These are phyloP conservation scores for Beauveria australis DNA, from an alignment of 2,329 filamentous ascomycete species.

Conservation along the genomic window DNA sequence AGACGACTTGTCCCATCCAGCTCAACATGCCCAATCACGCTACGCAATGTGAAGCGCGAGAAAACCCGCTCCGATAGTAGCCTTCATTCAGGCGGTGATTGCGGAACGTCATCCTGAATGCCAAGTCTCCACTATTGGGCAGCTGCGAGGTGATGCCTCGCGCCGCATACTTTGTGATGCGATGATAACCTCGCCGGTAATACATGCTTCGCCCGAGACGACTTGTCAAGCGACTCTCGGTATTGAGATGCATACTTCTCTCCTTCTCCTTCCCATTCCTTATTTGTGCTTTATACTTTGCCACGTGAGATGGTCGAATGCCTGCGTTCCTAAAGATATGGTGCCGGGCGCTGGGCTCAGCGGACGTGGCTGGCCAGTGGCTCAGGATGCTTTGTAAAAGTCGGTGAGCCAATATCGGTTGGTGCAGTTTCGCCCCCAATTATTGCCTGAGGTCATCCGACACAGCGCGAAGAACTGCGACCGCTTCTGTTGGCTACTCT, in stretches of 20 bases:
- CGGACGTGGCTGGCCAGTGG: neutral
- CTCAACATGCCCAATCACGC: neutral
- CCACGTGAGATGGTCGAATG: slow-evolving; percentile 1
- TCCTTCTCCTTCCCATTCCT: neutral
- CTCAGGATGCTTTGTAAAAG: neutral
- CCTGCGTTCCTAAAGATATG: neutral
- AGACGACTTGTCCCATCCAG: neutral
- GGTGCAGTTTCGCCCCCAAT: neutral
- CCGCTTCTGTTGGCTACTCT: neutral
- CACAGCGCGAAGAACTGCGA: neutral
- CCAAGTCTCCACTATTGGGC: slow-evolving; percentile 8
- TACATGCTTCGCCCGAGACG: neutral
- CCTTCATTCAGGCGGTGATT: slow-evolving; percentile 1
- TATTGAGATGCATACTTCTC: too few species aligned
- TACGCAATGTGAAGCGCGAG: neutral
- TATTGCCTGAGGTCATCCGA: neutral
- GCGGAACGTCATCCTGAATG: neutral
- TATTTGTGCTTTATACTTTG: neutral
- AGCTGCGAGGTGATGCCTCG: slow-evolving; percentile 1
- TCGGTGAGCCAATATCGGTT: slow-evolving; percentile 7
- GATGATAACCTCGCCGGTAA: neutral
- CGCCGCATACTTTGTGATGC: neutral
- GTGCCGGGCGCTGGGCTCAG: neutral
- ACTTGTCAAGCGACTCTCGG: neutral
- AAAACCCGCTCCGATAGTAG: neutral